Evolutionary conservation across 106 monocot genomes (phyloP).

Genomic region (Iris macrosiphon): DNA sequence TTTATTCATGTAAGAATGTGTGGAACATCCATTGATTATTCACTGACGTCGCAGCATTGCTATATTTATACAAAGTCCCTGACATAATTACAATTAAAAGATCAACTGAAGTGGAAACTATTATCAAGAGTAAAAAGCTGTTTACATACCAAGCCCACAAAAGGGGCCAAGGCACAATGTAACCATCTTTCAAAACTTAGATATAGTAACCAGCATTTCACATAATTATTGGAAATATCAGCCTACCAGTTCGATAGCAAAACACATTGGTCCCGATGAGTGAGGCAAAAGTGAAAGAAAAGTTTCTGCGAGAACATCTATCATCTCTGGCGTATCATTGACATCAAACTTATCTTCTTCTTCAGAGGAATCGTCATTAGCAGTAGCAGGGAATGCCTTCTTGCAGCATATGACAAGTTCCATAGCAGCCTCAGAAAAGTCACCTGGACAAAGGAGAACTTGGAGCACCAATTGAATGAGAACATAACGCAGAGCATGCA

Average conservation of each 20-base stretch:
- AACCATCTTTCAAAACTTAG: too few species aligned
- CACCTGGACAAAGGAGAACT: conserved; percentile 66
- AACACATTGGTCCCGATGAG: conserved; percentile 55
- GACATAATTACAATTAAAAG: too few species aligned
- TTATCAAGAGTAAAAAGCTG: too few species aligned
- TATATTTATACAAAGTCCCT: too few species aligned
- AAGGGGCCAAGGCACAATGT: too few species aligned
- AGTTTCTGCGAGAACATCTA: conserved; percentile 86
- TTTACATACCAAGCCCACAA: too few species aligned
- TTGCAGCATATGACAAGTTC: conserved; percentile 85
- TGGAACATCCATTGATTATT: too few species aligned
- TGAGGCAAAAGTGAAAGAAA: conserved; percentile 76
- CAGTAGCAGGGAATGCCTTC: conserved; percentile 64
- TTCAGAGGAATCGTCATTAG: conserved; percentile 28
- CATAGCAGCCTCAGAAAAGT: conserved; percentile 66
- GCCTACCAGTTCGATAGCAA: conserved; percentile 76
- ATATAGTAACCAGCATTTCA: too few species aligned
- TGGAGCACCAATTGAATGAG: conserved; percentile 83
- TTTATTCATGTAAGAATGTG: too few species aligned
- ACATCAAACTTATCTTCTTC: conserved; percentile 41
- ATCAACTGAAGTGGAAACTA: not conserved
- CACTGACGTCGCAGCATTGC: too few species aligned
- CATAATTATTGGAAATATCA: too few species aligned
- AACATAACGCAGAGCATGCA: conserved; percentile 77
- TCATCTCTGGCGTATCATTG: conserved; percentile 41